A percentile compares a stretch with the other conserved stretches of the same genome.
Evolutionary conservation across 495 filamentous ascomycete genomes (phyloP).

Genomic region (Penicillium bovifimosum): DNA sequence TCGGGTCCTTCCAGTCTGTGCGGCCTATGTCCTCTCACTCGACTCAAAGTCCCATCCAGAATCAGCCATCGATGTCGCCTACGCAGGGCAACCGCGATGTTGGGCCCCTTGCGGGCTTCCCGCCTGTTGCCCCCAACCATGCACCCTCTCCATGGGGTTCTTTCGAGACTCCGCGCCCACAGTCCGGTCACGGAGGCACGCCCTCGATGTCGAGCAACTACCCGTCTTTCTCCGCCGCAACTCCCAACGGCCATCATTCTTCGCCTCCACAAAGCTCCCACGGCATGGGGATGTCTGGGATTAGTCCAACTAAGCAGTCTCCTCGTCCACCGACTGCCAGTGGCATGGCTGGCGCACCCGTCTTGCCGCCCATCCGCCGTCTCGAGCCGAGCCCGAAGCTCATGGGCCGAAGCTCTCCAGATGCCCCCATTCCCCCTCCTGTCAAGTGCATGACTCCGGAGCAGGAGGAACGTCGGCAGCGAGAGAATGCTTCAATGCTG

Average conservation of each 20-base stretch:
- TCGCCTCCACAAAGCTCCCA: constrained; percentile 44
- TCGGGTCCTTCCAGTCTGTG: constrained; percentile 31
- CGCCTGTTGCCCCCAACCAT: constrained; percentile 26
- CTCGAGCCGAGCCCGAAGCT: constrained; percentile 46
- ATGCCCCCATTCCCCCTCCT: constrained; percentile 42
- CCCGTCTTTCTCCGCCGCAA: constrained; percentile 30
- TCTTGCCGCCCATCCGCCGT: constrained; percentile 46
- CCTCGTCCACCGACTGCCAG: constrained; percentile 46
- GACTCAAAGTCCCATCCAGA: constrained; percentile 36
- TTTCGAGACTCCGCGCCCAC: constrained; percentile 32
- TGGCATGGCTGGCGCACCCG: constrained; percentile 38
- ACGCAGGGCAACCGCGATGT: constrained; percentile 45
- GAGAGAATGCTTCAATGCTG: constrained; percentile 34
- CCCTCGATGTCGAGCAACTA: constrained; percentile 25
- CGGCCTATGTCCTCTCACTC: constrained; percentile 47
- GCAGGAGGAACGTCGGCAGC: constrained; percentile 41
- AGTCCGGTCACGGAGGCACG: constrained; percentile 21
- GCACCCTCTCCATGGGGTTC: constrained; percentile 31
- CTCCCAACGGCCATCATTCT: constrained; percentile 35
- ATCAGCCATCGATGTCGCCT: constrained; percentile 46
- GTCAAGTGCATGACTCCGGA: constrained; percentile 47
- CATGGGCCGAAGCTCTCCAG: constrained; percentile 45
- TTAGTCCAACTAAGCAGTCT: constrained; percentile 73
- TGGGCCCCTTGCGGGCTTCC: constrained; percentile 42
- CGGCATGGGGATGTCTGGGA: constrained; percentile 55